Percentiles rank a stretch among this genome's conserved stretches.
These are phyloP conservation scores for Clonostachys chloroleuca DNA, from an alignment of 2,329 filamentous ascomycete species.

Conservation along the genomic window DNA sequence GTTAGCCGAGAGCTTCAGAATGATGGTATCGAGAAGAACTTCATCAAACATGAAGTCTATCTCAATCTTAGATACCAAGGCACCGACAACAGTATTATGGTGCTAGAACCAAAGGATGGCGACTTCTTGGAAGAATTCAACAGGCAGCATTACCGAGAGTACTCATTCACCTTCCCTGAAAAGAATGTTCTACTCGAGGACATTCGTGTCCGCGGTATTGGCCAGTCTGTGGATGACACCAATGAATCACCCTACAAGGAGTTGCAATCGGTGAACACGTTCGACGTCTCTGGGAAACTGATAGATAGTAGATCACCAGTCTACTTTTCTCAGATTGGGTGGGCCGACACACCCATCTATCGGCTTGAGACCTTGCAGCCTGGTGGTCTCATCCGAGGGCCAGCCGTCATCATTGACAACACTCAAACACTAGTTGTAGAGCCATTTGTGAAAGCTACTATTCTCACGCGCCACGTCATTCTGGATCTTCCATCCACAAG, in stretches of 20 bases:
- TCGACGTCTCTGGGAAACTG: neutral
- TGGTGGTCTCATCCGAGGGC: neutral
- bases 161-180: slow-evolving; percentile 20
- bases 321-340: neutral
- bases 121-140: slow-evolving; percentile 28
- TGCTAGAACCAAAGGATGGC: slow-evolving; percentile 25
- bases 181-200: slow-evolving; percentile 29
- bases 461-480: slow-evolving; percentile 26
- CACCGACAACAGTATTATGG: slow-evolving; percentile 43
- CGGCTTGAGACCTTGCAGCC: neutral
- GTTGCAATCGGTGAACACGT: too few relatives aligned
- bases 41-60: slow-evolving; percentile 31
- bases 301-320: neutral
- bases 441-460: slow-evolving; percentile 20
- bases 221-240: neutral
- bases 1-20: neutral
- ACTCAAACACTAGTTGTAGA: slow-evolving; percentile 73
- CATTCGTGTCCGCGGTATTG: slow-evolving; percentile 18
- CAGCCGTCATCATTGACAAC: slow-evolving; percentile 56
- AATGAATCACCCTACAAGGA: neutral
- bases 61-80: slow-evolving; percentile 44
- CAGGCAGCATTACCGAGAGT: slow-evolving; percentile 23
- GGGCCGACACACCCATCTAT: neutral
- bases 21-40: neutral
- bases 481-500: slow-evolving; percentile 16